These are phyloP conservation scores for Aspergillus viridinutans DNA, from an alignment of 2,329 filamentous ascomycete species.

Conservation along the genomic window DNA sequence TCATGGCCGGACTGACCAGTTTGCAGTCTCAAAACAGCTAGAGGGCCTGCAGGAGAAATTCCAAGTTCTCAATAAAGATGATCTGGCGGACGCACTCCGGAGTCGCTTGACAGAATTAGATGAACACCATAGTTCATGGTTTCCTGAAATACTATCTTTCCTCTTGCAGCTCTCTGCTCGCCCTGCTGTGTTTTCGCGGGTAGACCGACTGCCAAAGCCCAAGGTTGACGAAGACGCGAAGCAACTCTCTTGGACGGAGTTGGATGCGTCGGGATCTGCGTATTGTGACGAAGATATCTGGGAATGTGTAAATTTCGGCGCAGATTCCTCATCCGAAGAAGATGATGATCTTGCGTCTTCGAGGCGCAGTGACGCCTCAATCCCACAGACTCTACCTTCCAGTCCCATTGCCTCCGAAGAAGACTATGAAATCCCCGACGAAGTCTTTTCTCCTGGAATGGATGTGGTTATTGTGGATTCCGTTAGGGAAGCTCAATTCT, in stretches of 20 bases:
- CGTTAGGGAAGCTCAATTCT: slow-evolving; percentile 47
- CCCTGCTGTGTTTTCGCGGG: slow-evolving; percentile 65
- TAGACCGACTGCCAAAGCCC: slow-evolving; percentile 60
- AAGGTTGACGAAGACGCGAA: slow-evolving; percentile 45
- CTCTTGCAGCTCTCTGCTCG: slow-evolving; percentile 77
- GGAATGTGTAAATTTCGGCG: slow-evolving; percentile 38
- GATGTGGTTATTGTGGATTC: slow-evolving; percentile 33
- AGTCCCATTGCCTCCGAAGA: slow-evolving; percentile 24
- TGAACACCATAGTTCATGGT: slow-evolving; percentile 56
- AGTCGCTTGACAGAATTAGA: slow-evolving; percentile 58
- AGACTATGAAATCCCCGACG: slow-evolving; percentile 32
- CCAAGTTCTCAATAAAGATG: slow-evolving; percentile 71
- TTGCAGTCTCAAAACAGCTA: slow-evolving; percentile 63
- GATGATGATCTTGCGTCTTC: slow-evolving; percentile 32
- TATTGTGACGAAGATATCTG: slow-evolving; percentile 45
- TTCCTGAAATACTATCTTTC: slow-evolving; percentile 74
- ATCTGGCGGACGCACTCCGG: slow-evolving; percentile 66
- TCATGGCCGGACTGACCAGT: slow-evolving; percentile 68
- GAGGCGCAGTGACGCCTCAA: slow-evolving; percentile 29
- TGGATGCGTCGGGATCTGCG: slow-evolving; percentile 72
- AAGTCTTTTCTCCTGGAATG: slow-evolving; percentile 28
- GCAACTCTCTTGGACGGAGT: slow-evolving; percentile 70
- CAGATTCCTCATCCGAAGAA: slow-evolving; percentile 27
- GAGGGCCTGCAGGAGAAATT: slow-evolving; percentile 82
- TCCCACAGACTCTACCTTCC: slow-evolving; percentile 24